Percentiles rank a stretch among this genome's conserved stretches.
Conservation (phyloP, 805 yeast species). For the Wickerhamomyces hampshirensis region DNA sequence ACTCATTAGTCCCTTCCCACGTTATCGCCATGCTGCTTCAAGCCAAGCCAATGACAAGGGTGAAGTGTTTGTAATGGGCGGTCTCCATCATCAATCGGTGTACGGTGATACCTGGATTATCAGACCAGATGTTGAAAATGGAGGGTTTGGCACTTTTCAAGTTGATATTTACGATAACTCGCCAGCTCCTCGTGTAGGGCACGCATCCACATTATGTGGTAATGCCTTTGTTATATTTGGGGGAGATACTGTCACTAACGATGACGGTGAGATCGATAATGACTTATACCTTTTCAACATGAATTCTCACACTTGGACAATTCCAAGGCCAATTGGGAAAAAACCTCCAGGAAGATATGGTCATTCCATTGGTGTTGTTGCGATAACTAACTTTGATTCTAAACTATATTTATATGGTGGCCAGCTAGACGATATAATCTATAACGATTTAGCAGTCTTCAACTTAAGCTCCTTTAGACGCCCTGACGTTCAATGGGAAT, state of each 20-base stretch:
- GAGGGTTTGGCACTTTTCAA: constrained; percentile 38
- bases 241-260: constrained; percentile 88
- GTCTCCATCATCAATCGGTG: constrained; percentile 85
- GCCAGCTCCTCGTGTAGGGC: constrained; percentile 97
- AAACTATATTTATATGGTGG: constrained; percentile 89
- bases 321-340: constrained; percentile 66
- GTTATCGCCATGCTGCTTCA: constrained; percentile 90
- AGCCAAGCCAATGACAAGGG: constrained; percentile 71
- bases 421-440: constrained; percentile 77
- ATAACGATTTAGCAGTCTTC: constrained; percentile 80
- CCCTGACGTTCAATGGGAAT: constrained; percentile 81
- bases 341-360: constrained; percentile 95
- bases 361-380: constrained; percentile 77
- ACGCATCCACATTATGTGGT: constrained; percentile 86
- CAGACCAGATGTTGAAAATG: constrained; percentile 37
- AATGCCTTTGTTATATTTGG: constrained; percentile 94
- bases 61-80: constrained; percentile 89
- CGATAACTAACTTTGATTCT: constrained; percentile 51
- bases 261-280: constrained; percentile 77
- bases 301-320: constrained; percentile 72
- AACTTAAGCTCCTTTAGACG: constrained; percentile 83
- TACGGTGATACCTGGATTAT: constrained; percentile 95
- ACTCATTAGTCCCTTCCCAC: constrained; percentile 81
- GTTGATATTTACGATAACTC: constrained; percentile 71
- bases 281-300: constrained; percentile 83